These are phyloP conservation scores for Thielaviopsis populi DNA, from an alignment of 2,329 filamentous ascomycete genomes.

Conservation along the genomic window DNA sequence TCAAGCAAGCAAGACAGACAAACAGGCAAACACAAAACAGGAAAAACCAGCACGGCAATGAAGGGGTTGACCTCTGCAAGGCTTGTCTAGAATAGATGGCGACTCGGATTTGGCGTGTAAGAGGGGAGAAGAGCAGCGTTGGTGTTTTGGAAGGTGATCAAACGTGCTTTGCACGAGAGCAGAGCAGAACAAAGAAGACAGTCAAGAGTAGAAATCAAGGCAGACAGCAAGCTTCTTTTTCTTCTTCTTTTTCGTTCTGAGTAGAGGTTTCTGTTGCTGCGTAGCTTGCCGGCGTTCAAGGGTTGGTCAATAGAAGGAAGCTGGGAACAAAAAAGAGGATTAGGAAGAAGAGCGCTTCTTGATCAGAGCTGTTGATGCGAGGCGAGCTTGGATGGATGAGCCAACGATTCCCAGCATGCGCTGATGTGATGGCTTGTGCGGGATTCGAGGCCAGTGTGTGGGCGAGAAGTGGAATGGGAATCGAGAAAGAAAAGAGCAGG, in stretches of 20 bases:
- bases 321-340: neutral
- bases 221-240: neutral
- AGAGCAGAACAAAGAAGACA: neutral
- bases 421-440: slow-evolving; percentile 5
- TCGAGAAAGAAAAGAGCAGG: neutral
- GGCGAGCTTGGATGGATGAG: slow-evolving; percentile 1
- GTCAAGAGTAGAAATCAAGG: neutral
- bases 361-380: slow-evolving; percentile 5
- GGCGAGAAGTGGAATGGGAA: neutral
- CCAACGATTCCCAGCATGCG: slow-evolving; percentile 1
- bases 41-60: neutral
- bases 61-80: neutral
- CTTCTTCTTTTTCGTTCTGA: neutral
- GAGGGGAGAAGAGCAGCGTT: neutral
- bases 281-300: neutral
- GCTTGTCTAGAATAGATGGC: neutral
- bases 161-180: neutral
- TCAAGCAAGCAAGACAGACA: neutral
- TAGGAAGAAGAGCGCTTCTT: neutral
- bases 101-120: neutral
- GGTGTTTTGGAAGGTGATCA: neutral
- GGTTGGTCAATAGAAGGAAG: neutral
- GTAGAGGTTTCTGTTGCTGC: neutral
- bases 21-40: neutral
- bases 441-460: neutral